These are phyloP conservation scores for Trebouxia sp. DNA, from an alignment of 139 green algal genomes.

Conservation along the genomic window DNA sequence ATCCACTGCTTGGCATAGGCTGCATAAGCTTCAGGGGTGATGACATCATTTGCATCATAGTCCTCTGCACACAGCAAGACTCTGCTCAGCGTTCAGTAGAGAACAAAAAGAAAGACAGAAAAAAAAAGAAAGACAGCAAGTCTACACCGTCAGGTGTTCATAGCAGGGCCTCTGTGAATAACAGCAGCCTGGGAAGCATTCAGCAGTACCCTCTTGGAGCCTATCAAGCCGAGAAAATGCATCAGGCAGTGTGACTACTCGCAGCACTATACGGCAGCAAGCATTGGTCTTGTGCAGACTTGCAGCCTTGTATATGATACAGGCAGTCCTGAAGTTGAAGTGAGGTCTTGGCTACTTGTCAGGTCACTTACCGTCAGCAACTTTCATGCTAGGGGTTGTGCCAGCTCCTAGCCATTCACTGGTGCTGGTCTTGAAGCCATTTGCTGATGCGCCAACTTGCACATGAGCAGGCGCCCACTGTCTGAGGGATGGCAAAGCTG, in stretches of 20 bases:
- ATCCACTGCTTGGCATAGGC: background rate
- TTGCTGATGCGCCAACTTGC: background rate
- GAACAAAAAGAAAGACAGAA: background rate
- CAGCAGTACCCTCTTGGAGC: too few species aligned
- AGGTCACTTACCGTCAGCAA: background rate
- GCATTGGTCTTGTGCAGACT: too few species aligned
- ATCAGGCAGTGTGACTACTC: too few species aligned
- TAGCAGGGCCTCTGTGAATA: too few species aligned
- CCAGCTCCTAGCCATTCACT: slow-evolving; percentile 4
- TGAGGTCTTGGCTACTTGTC: too few species aligned
- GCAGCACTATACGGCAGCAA: too few species aligned
- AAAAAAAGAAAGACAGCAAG: too few species aligned
- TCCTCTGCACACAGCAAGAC: background rate
- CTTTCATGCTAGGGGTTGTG: background rate
- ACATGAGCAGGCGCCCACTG: background rate
- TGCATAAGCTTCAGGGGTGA: background rate
- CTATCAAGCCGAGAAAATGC: too few species aligned
- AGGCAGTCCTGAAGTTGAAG: too few species aligned
- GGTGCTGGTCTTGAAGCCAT: slow-evolving; percentile 17
- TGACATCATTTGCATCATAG: background rate
- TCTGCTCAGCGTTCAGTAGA: background rate
- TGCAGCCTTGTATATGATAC: too few species aligned
- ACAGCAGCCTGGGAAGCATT: too few species aligned
- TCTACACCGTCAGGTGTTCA: too few species aligned
- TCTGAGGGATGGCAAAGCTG: background rate